Evolutionary conservation across 192 early-diverging fungal species (phyloP), one percentile per base, ranked within the genome.

Genomic region (Coemansia sp.): DNA sequence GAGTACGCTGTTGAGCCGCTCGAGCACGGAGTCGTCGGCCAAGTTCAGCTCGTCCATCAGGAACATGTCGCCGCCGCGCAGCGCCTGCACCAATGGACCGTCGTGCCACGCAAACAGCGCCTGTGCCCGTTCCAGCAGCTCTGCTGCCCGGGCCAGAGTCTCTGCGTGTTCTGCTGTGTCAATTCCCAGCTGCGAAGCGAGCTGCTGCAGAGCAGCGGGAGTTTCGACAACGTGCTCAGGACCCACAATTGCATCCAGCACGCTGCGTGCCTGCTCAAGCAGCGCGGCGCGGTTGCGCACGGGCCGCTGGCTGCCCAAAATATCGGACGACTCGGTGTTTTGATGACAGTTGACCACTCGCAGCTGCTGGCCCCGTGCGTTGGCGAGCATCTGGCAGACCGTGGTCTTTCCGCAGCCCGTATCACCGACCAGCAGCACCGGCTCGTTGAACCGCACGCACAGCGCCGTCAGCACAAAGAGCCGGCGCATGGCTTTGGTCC

Each of bases 321-420:
- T 86, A 75, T 99, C 97, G 2, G 90, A 84, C 12, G 94, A 93
- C 77, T 99, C 97, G 8, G 93, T 92, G 73, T 94, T 89, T 68
- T 97, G 95, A 69, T 99, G 97, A 68, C 94, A 96, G 73, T 98
- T 99, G 55, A 99, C 92, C 51, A 95, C 90, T 59, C 89, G 87
- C 38, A 99, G 75, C 17, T 85, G 82, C 28, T 83, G 80, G 5
- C 70, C 54, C 21, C 82, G 82, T 10, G 92, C 74, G 14, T 86
- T 75, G 0, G 94, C 88, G 9, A 99, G 69, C 78, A 99, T 88
- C 74, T 99, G 94, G 75, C 93, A 96, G 3, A 98, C 93, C 19
- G 95, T 98, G 8, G 97, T 99, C 72, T 98, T 99, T 53, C 96
- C 97, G 69, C 91, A 91, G n/a, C 97, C 97, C 17, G 97, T 98